Percentiles rank a stretch among this genome's conserved stretches.
phyloP scores from a whole-genome alignment of 2,329 filamentous ascomycete species.

The Stenocarpella maydis region DNA sequence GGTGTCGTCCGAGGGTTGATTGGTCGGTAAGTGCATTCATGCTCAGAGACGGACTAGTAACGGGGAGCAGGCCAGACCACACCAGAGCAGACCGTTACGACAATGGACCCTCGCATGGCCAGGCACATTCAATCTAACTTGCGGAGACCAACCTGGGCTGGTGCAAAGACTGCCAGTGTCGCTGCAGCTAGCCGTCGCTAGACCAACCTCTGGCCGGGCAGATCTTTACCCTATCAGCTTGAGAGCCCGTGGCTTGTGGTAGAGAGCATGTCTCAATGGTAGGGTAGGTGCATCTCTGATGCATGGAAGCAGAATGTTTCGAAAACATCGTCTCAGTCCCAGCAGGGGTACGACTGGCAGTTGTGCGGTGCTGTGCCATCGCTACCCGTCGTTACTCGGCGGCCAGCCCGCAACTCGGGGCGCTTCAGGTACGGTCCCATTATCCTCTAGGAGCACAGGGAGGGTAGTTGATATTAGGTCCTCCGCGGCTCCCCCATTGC shows the following conservation, averaged over 20 bases:
- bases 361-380: slow-evolving; percentile 22
- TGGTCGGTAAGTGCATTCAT: slow-evolving; percentile 9
- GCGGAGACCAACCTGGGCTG: slow-evolving; percentile 44
- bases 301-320: slow-evolving; percentile 48
- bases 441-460: slow-evolving; percentile 26
- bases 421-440: slow-evolving; percentile 28
- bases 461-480: slow-evolving; percentile 26
- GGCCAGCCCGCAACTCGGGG: slow-evolving; percentile 23
- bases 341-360: slow-evolving; percentile 29
- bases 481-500: background rate
- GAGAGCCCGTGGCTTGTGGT: slow-evolving; percentile 57
- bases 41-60: slow-evolving; percentile 29
- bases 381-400: slow-evolving; percentile 30
- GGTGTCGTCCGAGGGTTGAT: slow-evolving; percentile 19
- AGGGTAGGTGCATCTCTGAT: slow-evolving; percentile 59
- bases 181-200: slow-evolving; percentile 52
- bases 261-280: slow-evolving; percentile 52
- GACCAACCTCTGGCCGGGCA: slow-evolving; percentile 46
- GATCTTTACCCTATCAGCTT: slow-evolving; percentile 50
- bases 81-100: slow-evolving; percentile 34
- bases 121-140: slow-evolving; percentile 44
- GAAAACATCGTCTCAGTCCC: slow-evolving; percentile 31
- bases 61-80: slow-evolving; percentile 31
- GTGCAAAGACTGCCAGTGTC: slow-evolving; percentile 45
- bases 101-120: slow-evolving; percentile 40